Base-by-base conservation (phyloP, 2,329 filamentous ascomycete genomes). In the Cadophora malorum region DNA sequence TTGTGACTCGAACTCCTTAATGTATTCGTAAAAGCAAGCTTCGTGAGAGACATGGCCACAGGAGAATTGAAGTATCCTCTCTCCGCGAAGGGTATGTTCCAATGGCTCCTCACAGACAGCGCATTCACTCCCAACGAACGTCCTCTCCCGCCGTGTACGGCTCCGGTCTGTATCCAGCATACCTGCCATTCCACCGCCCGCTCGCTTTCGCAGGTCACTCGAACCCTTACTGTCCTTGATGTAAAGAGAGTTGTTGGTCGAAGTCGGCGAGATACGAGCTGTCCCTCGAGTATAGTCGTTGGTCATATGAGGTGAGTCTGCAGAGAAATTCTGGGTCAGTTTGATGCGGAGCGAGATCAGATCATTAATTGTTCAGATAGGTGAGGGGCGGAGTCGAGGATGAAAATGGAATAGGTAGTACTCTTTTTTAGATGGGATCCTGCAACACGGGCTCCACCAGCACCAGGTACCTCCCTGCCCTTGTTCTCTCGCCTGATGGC, bases 11-110 rank as follows among this genome's bases (percentile, higher is more conserved):
- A 95, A 92, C 77, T 97, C 95, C 76, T 93, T 92, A 75, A 99
- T 97, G 78, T 96, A 97, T 80, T 99, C 96, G 81, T 98, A 98
- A 79, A 99, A 98, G 81, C 96, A 99, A 45, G 95, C 96, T 80
- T 98, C 96, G 79, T 99, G 96, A 12, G 95, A 94, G 69, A 99
- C 95, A 80, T 99, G 96, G n/a, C 90, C 88, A 80, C 96, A 99
- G 6, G 94, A 96, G 76, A 99, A 96, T 79, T 98, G 96, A 64
- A 99, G 84, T 70, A 99, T 94, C 73, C 94, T 90, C 82, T 99
- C 96, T 68, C 96, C 96, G 62, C 92, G 91, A 58, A 99, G 85
- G 3, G 94, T 99, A 79, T 98, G 95, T 80, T 98, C 96, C 70
- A 99, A 83, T 3, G 94, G 94, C 81, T 99, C 96, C 79, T 99